Evolutionary conservation across 2,329 filamentous ascomycete genomes (phyloP).

Genomic region (Trichoderma cornu-damae): DNA sequence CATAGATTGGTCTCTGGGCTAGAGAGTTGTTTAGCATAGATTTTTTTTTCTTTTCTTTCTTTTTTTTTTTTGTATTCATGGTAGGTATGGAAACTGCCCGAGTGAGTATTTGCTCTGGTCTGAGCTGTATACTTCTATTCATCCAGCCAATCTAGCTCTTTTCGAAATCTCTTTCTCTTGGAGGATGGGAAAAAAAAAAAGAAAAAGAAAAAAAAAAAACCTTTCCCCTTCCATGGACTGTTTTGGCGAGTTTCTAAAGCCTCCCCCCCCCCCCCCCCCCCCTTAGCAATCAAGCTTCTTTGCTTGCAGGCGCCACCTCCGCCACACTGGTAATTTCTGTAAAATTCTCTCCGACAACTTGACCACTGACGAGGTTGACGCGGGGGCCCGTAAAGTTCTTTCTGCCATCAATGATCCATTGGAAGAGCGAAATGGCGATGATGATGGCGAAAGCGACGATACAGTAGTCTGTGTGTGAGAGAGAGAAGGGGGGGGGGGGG

Average conservation of each 20-base stretch:
- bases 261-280: not conserved
- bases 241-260: no score
- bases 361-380: conserved; percentile 20
- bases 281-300: not conserved
- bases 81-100: no score
- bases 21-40: no score
- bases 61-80: no score
- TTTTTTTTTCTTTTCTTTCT: no score
- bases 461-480: conserved; percentile 37
- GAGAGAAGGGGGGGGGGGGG: no score
- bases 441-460: conserved; percentile 44
- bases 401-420: conserved; percentile 43
- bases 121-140: no score
- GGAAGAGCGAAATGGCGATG: conserved; percentile 37
- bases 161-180: not conserved
- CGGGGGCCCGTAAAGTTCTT: conserved; percentile 39
- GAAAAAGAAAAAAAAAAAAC: no score
- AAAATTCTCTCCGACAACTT: not conserved
- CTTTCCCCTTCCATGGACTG: no score
- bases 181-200: no score
- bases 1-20: no score
- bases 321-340: not conserved
- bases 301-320: not conserved
- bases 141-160: not conserved
- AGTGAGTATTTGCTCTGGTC: no score